These are phyloP conservation scores for Ophiocordyceps australis DNA, from an alignment of 2,329 filamentous ascomycete genomes.

Conservation along the genomic window DNA sequence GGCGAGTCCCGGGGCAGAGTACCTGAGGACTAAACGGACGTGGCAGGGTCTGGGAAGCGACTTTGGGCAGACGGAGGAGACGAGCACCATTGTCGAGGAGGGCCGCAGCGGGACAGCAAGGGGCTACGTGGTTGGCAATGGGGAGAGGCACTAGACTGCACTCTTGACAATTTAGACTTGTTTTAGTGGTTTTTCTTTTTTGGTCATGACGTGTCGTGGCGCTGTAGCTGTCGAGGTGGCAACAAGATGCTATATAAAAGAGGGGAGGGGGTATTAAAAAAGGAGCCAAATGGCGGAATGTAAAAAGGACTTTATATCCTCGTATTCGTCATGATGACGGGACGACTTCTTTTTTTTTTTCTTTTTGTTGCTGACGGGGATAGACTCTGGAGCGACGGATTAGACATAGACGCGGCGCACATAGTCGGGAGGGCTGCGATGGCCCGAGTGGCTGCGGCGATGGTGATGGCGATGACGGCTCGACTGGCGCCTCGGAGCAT, in stretches of 20 bases:
- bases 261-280: too few relatives aligned
- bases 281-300: too few relatives aligned
- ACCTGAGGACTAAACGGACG: constrained; percentile 59
- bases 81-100: constrained; percentile 60
- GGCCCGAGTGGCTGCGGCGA: constrained; percentile 19
- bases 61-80: constrained; percentile 34
- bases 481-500: too few relatives aligned
- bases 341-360: too few relatives aligned
- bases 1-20: constrained; percentile 84
- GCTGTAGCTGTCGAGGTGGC: too few relatives aligned
- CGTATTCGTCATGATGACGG: too few relatives aligned
- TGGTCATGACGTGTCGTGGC: too few relatives aligned
- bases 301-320: too few relatives aligned
- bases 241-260: too few relatives aligned
- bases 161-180: not conserved
- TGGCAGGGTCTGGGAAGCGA: constrained; percentile 90
- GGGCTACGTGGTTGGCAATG: constrained; percentile 60
- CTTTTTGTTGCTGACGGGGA: too few relatives aligned
- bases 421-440: constrained; percentile 28
- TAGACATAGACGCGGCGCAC: constrained; percentile 30
- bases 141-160: constrained; percentile 12
- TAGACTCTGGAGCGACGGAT: too few relatives aligned
- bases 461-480: constrained; percentile 4
- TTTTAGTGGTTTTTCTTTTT: too few relatives aligned
- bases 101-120: constrained; percentile 76